Base-by-base conservation (phyloP, 805 yeast species). In the Wilhelminamyces savonicus region DNA sequence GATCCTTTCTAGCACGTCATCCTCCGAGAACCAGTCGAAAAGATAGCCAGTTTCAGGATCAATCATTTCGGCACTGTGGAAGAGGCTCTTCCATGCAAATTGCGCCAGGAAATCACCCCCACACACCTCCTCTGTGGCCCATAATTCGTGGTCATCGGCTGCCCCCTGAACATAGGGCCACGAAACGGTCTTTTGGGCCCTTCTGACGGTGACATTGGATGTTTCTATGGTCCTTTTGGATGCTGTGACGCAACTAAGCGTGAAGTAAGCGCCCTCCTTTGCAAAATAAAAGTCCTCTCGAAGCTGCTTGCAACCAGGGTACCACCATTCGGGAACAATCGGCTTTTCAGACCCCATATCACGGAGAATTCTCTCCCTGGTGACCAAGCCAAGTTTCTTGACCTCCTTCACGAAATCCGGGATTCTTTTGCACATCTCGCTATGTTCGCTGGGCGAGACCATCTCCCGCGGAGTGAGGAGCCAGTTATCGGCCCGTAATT, bases 121-220 rank as follows among this genome's bases (percentile, higher is more conserved):
- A 21, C 62, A 57, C 2, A 58, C 27, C 4, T 50, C 53, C 21
- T 37, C 37, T 1, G 63, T 48, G 0, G 58, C 56, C 97, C 96
- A 87, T 8, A 79, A 59, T 45, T 87, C 97, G 50, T 87, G 95
- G 45, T 88, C 96, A 52, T 87, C 97, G 0, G 92, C 96, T 0
- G 95, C 92, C 1, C 97, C 97, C 53, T 86, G 96, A 1, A 86
- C 82, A 47, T 87, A 87, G 14, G 50, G 41, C 51, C 57, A 54
- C 5, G 24, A 7, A 16, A 31, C 13, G 16, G 14, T 44, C 45
- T 39, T 3, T 25, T 29, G 16, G 35, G 35, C 4, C 35, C 34
- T 9, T 27, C 17, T 13, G 28, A 24, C 3, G 35, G 37, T 1
- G 41, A 35, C 1, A 24, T 13, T n/a, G 22, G 19, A 6, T n/a